Evolutionary conservation across 2,329 filamentous ascomycete genomes (phyloP), one percentile per base, ranked within the genome.

Genomic region (Fusarium oligoseptatum): DNA sequence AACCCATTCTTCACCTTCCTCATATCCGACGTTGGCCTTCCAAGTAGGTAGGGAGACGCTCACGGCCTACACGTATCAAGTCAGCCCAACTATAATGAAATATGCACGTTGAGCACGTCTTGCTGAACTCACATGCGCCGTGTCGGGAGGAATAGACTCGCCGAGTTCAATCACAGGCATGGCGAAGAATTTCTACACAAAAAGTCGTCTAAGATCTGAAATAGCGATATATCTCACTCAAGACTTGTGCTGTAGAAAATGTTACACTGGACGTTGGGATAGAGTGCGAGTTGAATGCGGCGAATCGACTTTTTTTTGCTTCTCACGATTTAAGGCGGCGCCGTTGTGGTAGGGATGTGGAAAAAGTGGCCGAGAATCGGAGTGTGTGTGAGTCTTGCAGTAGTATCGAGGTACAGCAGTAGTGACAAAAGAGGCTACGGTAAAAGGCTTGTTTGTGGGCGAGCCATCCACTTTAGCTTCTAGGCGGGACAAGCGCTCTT

Each of bases 31-130:
- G 79, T 97, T 98, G 75, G 95, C 88, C 75, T 88, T 89, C 97
- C 97, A 99, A 84, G 95, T 97, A 43, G 97, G 97, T 29, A 99
- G 87, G 17, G 97, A 98, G 48, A 98, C 96, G 82, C 96, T 98
- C 75, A 98, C 94, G 74, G 96, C 97, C 95, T 98, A 64, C 3
- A 22, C 4, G 32, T 11, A 52, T 27, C 29, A 27, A 64, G 64
- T 52, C 55, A 67, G 22, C 45, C 12, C 27, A 48, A 43, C 37
- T 15, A 29, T 41, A 29, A 29, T 6, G 50, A 55, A 37, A 52
- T 34, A 37, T 29, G 68, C 24, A 34, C 6, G 17, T 29, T 20
- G 22, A 17, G 22, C 79, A 27, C 17, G 24, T 48, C 36, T 24
- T 34, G 55, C 37, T 65, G 68, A 50, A 87, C 90, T 85, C 86